phyloP scores from a whole-genome alignment of 257 asterid genomes.

The Jasminum sambac region DNA sequence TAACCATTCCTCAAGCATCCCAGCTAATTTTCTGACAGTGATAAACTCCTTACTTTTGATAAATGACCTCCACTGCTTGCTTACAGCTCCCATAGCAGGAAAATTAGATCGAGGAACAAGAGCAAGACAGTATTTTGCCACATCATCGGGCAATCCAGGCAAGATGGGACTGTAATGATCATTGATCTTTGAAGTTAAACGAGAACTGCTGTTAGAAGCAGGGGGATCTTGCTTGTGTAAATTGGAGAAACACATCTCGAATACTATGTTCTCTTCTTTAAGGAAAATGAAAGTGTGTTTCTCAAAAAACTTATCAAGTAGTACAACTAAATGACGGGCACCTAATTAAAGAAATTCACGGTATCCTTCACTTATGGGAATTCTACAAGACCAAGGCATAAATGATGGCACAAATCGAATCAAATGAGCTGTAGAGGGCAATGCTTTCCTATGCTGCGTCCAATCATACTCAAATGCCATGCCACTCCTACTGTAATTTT shows the following conservation, averaged over 20 bases:
- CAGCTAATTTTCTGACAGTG: constrained; percentile 66
- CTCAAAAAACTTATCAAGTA: constrained; percentile 11
- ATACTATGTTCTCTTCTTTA: constrained; percentile 40
- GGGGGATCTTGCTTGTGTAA: constrained; percentile 29
- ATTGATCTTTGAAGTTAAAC: constrained; percentile 31
- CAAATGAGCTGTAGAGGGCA: constrained; percentile 50
- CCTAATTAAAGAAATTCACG: constrained; percentile 55
- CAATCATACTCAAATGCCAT: constrained; percentile 67
- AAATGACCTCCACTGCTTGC: constrained; percentile 74
- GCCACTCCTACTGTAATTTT: constrained; percentile 36
- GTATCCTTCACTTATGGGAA: constrained; percentile 63
- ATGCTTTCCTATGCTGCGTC: constrained; percentile 46
- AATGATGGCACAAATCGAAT: constrained; percentile 52
- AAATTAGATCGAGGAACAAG: constrained; percentile 69
- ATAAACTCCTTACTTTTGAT: constrained; percentile 67
- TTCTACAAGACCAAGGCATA: constrained; percentile 78
- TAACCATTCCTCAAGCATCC: constrained; percentile 85
- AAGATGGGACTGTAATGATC: constrained; percentile 47
- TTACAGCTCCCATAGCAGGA: constrained; percentile 71
- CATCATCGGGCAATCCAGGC: constrained; percentile 91
- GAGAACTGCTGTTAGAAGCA: constrained; percentile 30
- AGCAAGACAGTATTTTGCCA: constrained; percentile 74
- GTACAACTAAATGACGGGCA: constrained; percentile 21
- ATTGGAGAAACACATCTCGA: constrained; percentile 43
- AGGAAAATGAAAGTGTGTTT: constrained; percentile 20